Base-by-base conservation (phyloP, 2,329 filamentous ascomycete genomes). In the Fusarium oxysporum region DNA sequence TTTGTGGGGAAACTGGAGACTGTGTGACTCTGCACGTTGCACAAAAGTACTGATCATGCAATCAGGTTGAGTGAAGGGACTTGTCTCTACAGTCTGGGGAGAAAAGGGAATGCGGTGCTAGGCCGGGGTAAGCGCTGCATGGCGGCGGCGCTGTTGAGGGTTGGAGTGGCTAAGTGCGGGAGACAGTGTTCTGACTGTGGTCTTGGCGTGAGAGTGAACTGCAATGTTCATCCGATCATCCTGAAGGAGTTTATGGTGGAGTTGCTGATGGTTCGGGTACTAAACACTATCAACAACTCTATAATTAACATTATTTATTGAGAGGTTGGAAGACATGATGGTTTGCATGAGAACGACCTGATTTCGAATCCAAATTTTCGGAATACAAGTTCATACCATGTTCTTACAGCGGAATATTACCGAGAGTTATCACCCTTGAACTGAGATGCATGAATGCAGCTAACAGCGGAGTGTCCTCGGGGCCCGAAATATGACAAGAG, bases 41-140 rank as follows among this genome's bases (percentile, higher is more conserved):
- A 11, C 10, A 28, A 16, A 45, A 43, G 64, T 72, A 70, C 32
- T 48, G 25, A 38, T n/a, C 10, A 23, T 32, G 44, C 37, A 13
- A 14, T n/a, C 21, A 19, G 17, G 17, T 6, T 10, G 16, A 38
- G 28, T 33, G 37, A 40, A 28, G 23, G 37, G 41, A 68, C 57
- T 30, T 58, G 10, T 5, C 6, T 32, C 13, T 47, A 41, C 47
- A 58, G 40, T 62, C 13, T 40, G 38, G 14, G 54, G 30, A 45
- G 44, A 43, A 53, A 69, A 71, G 48, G 60, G 70, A 55, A 23
- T 40, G 54, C 40, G 54, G 54, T 53, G 58, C 45, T 50, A 61
- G 56, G 41, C 75, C 69, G 75, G 75, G 73, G 74, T 75, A 76
- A 54, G 73, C 66, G 75, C 75, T 76, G 75, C 69, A 72, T 51